Base-by-base conservation (phyloP, 2,329 filamentous ascomycete species). In the Penicillium sp. region DNA sequence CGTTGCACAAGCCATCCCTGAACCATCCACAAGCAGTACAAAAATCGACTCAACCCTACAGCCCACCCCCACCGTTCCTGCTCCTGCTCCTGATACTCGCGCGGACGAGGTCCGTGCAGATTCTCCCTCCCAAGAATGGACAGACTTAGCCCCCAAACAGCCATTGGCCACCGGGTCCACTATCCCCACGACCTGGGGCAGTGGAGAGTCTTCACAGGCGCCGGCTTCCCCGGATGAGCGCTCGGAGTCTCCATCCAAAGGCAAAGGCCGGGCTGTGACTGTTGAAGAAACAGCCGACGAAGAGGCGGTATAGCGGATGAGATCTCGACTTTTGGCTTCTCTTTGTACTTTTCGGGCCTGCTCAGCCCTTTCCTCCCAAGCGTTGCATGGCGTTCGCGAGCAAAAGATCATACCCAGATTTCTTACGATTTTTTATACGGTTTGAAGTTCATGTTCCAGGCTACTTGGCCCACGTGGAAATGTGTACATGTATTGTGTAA, bases 251-350 rank as follows among this genome's bases (percentile, higher is more conserved):
- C 41, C 58, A 16, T 64, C 64, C 27, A 73, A 73, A 44, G 72
- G 72, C 29, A 74, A 74, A 58, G 54, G 60, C 10, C 65, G 70
- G 22, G 61, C 66, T 34, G 63, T 65, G 22, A 72, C 70, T 1
- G 70, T 74, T n/a, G 72, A 74, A 61, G 72, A 74, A 44, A 60
- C 57, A 13, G 58, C 34, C 8, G 70, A 71, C 31, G 71, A 73
- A 41, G 69, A 68, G 31, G 57, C 55, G 41, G 60, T 50, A 59
- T 53, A 40, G 53, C 44, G 22, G 16, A 36, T 27, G 32, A 38
- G 44, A 43, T 44, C n/a, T 21, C 43, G 55, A 54, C 48, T 38
- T 3, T 45, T 32, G 29, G 46, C 43, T 45, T 24, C 42, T 14
- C 24, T 43, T 43, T 58, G 53, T 49, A 39, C 27, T 49, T 47